Conservation (phyloP, 1,284 basidiomycete species). For the Cryptococcus sp. region DNA sequence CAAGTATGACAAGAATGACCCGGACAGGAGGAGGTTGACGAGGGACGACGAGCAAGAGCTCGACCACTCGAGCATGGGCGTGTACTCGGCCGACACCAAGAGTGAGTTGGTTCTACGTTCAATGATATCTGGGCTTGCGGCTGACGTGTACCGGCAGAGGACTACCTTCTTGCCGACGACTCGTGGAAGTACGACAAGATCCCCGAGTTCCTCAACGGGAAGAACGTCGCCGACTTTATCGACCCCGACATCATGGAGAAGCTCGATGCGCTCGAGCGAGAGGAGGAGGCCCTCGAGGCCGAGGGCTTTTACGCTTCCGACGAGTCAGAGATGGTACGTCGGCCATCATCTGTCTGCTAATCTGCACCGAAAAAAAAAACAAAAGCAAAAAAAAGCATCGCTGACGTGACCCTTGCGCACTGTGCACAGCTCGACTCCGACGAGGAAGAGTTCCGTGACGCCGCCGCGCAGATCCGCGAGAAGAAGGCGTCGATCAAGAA, state of each 20-base stretch:
- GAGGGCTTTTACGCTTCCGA: conserved; percentile 94
- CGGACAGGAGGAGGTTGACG: conserved; percentile 65
- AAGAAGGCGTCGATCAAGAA: conserved; percentile 66
- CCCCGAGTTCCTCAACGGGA: conserved; percentile 95
- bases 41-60: conserved; percentile 66
- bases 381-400: background rate
- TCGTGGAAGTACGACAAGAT: conserved; percentile 96
- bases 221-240: conserved; percentile 98
- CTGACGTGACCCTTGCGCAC: background rate
- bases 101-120: conserved; percentile 55
- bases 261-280: conserved; percentile 93
- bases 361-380: background rate
- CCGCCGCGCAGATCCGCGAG: conserved; percentile 61
- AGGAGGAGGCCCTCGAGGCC: conserved; percentile 88
- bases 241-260: conserved; percentile 98
- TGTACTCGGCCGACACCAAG: conserved; percentile 84
- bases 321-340: conserved; percentile 69
- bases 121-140: background rate
- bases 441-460: conserved; percentile 75
- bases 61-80: conserved; percentile 80
- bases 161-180: conserved; percentile 83
- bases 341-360: background rate
- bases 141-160: conserved; percentile 57
- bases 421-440: conserved; percentile 83
- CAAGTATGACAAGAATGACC: conserved; percentile 83